Conservation (phyloP, 208 protist genomes). For the Trypanosoma caninum region DNA sequence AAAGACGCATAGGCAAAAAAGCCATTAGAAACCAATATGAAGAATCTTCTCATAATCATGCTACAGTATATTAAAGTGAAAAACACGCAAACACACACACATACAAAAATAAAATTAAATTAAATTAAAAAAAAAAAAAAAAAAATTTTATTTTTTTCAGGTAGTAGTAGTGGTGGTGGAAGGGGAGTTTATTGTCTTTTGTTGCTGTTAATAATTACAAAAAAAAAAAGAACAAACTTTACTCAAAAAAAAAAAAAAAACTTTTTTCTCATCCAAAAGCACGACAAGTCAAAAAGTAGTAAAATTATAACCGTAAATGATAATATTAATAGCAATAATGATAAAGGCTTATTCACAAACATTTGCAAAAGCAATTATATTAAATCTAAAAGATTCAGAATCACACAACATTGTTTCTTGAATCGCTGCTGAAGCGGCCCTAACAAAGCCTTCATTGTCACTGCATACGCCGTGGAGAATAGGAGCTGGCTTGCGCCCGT, state of each 20-base stretch:
- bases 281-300: too few relatives aligned
- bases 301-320: constrained; percentile 2
- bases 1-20: too few relatives aligned
- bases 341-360: neutral
- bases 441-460: constrained; percentile 59
- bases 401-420: constrained; percentile 65
- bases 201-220: too few relatives aligned
- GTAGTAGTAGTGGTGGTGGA: too few relatives aligned
- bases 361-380: constrained; percentile 69
- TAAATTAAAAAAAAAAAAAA: neutral
- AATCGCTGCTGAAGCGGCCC: constrained; percentile 63
- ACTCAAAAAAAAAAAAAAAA: constrained; percentile 6
- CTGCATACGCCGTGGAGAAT: constrained; percentile 77
- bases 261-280: too few relatives aligned
- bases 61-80: too few relatives aligned
- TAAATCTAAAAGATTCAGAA: constrained; percentile 60
- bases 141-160: neutral
- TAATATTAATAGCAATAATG: constrained; percentile 3
- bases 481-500: constrained; percentile 86
- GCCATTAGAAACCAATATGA: too few relatives aligned
- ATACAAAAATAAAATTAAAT: neutral
- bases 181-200: too few relatives aligned
- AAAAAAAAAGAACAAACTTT: neutral
- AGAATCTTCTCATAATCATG: too few relatives aligned
- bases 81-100: too few relatives aligned